These are phyloP conservation scores for Sparassis latifolia DNA, from an alignment of 1,284 basidiomycete species.

Conservation along the genomic window DNA sequence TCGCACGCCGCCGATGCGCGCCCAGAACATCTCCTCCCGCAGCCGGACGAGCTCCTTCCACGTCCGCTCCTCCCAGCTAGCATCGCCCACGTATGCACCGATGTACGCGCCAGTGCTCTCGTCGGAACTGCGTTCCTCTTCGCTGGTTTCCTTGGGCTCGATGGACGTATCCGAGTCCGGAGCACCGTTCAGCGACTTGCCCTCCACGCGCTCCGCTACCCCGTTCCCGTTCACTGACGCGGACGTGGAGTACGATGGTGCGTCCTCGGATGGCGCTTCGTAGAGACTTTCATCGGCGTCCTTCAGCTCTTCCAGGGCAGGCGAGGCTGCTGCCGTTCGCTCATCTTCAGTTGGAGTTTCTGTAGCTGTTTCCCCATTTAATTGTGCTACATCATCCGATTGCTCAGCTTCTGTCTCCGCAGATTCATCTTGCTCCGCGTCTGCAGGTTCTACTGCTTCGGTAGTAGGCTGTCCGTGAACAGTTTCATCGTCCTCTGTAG, in stretches of 20 bases:
- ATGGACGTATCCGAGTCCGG: background rate
- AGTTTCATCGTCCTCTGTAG: too few species aligned
- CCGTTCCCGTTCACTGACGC: constrained; percentile 7
- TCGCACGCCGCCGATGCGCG: constrained; percentile 65
- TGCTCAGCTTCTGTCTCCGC: too few species aligned
- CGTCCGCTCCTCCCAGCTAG: constrained; percentile 84
- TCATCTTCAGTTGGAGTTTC: too few species aligned
- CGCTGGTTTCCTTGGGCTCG: constrained; percentile 3
- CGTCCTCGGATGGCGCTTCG: background rate
- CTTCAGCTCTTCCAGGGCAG: background rate
- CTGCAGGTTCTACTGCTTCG: too few species aligned
- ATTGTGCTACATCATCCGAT: too few species aligned
- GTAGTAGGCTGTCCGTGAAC: too few species aligned
- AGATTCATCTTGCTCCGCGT: too few species aligned
- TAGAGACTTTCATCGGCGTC: background rate
- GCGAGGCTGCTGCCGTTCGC: too few species aligned
- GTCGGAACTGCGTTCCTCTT: background rate
- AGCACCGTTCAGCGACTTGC: background rate
- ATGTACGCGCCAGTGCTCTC: constrained; percentile 3
- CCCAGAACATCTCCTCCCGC: constrained; percentile 89
- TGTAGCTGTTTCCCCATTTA: too few species aligned
- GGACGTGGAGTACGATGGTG: background rate
- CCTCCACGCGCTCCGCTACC: constrained; percentile 3
- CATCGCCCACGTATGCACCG: constrained; percentile 40
- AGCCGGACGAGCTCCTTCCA: constrained; percentile 81